A percentile compares a stretch with the other conserved stretches of the same genome.
These are phyloP conservation scores for Lepidium sativum DNA, from an alignment of 345 rosid genomes.

Conservation along the genomic window DNA sequence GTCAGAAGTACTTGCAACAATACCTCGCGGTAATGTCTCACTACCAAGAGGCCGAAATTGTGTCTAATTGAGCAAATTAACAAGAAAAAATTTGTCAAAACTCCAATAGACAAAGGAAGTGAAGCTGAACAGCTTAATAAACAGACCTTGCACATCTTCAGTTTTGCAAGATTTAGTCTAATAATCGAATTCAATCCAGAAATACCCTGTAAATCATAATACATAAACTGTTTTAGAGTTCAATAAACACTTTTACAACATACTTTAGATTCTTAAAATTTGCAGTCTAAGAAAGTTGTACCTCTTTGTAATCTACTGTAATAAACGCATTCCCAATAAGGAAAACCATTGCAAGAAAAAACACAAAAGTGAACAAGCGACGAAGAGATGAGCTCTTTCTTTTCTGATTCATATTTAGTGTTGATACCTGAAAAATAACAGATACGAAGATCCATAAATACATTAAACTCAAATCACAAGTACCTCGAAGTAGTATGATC, in stretches of 20 bases:
- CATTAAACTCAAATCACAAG: neutral
- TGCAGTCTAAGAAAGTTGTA: neutral
- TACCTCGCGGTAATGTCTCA: conserved; percentile 56
- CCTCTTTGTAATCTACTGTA: conserved; percentile 38
- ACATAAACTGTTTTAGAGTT: neutral
- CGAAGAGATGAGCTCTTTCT: conserved; percentile 30
- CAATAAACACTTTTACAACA: neutral
- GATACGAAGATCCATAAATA: neutral
- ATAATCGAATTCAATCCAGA: conserved; percentile 27
- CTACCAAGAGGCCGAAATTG: conserved; percentile 35
- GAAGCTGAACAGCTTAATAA: neutral
- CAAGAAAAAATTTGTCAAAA: neutral
- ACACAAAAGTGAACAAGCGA: conserved; percentile 26
- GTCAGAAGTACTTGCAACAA: conserved; percentile 55
- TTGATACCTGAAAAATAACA: conserved; percentile 22
- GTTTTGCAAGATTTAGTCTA: conserved; percentile 22
- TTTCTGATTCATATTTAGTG: conserved; percentile 24
- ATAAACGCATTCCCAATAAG: conserved; percentile 41
- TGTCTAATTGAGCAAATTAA: conserved; percentile 23
- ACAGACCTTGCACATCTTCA: conserved; percentile 41
- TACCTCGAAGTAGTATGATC: neutral
- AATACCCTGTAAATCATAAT: conserved; percentile 27
- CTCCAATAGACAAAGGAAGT: neutral
- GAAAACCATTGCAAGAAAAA: conserved; percentile 37
- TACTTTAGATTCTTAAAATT: neutral